Evolutionary conservation across 1,284 basidiomycete species (phyloP), one percentile per base, ranked within the genome.

Genomic region (Exobasidium rhododendri): DNA sequence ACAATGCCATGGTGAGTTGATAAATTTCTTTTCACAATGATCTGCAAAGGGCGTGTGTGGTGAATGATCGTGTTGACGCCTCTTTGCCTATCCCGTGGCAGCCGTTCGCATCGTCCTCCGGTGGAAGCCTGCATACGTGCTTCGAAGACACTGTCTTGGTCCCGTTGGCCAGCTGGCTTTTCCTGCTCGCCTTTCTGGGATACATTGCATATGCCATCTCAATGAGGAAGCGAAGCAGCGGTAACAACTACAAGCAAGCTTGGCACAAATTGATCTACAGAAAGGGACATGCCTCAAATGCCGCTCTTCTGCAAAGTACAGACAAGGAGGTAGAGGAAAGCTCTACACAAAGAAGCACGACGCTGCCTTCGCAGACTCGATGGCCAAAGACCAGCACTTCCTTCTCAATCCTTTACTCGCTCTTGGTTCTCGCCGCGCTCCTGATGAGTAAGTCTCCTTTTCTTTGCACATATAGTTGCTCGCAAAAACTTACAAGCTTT

Each of bases 101-200:
- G 54, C 10, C 59, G 22, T 69, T 71, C 44, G 59, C 61, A 6
- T 69, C 67, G 13, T 35, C 47, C 53, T 35, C 50, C 53, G 26
- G 46, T 20, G 58, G 62, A 43, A 50, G 68, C 20, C 65, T 66
- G 2, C 60, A 59, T 20, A 71, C 65, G 10, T 73, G 71, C 69
- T 71, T 73, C 58, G 64, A 68, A 57, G 71, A 73, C 44, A 67
- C 67, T 2, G 61, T 73, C 14, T 62, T 73, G 26, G 69, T 65
- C 22, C 71, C 71, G 1, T 55, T 73, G 24, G 69, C 69, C 22
- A 67, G 67, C 2, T 73, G 69, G 71, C 32, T 66, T 29, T 44
- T 69, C 30, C 30, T 72, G 14, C 17, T 71, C 13, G 59, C 64
- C 44, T 47, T 69, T 5, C 28, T 72, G 20, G 63, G 61, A 2